phyloP scores from a whole-genome alignment of 164 flowering plant species.

The Vitis cinerea region DNA sequence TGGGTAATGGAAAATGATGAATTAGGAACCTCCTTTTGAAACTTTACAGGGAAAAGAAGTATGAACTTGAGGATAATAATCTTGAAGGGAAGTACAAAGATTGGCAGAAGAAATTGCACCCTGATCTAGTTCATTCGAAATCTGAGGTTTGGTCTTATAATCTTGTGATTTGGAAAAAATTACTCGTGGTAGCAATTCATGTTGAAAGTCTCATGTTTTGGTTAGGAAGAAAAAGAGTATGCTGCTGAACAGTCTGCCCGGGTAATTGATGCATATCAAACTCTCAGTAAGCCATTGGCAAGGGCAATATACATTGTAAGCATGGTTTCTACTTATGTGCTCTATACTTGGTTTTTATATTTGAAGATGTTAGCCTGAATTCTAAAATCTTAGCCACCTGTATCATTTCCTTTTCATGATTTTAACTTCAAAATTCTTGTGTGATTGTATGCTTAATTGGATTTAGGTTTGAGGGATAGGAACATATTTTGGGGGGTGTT shows the following conservation, averaged over 20 bases:
- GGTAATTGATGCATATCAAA: conserved; percentile 87
- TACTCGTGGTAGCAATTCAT: neutral
- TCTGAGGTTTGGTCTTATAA: conserved; percentile 56
- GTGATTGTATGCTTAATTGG: too few relatives aligned
- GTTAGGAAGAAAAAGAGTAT: conserved; percentile 75
- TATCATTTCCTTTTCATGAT: too few relatives aligned
- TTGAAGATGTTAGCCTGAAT: neutral
- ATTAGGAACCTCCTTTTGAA: neutral
- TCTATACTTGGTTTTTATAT: neutral
- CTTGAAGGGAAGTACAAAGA: conserved; percentile 83
- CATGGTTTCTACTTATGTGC: neutral
- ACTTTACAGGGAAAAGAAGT: conserved; percentile 56
- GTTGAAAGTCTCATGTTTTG: neutral
- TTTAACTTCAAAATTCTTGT: too few relatives aligned
- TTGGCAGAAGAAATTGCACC: conserved; percentile 97
- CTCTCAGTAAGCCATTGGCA: conserved; percentile 62
- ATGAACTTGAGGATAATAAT: conserved; percentile 45
- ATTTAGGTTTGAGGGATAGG: too few relatives aligned
- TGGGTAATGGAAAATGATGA: neutral
- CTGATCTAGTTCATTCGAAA: conserved; percentile 93
- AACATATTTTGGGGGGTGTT: too few relatives aligned
- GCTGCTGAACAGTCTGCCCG: conserved; percentile 95
- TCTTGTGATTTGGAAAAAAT: neutral
- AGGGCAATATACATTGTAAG: conserved; percentile 87
- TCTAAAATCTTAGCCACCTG: too few relatives aligned